Base-by-base conservation (phyloP, 371 early-diverging fungal species). In the Lichtheimia hyalospora region DNA sequence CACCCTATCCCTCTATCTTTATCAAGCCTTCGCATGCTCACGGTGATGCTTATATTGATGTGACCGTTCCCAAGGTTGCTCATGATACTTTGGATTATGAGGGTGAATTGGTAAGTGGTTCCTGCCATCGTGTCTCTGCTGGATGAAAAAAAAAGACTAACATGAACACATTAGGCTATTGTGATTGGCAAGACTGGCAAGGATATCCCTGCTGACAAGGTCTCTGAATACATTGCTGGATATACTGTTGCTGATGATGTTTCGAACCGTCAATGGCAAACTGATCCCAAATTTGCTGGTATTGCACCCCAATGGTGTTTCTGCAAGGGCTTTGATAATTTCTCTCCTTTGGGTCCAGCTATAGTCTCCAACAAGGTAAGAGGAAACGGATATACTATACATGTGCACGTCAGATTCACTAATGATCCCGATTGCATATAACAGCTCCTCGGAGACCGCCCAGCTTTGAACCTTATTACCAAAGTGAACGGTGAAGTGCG, bases 241-340 rank as follows among this genome's bases (percentile, higher is more conserved):
- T 87, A 82, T 66, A 86, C 86, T 16, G 71, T 74, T 12, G 75
- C 73, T n/a, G 85, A 86, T 63, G 87, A 86, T 60, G 72, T 86
- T 44, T 75, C 81, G 15, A 66, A 80, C 28, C 70, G 87, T 23
- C 74, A 75, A 34, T 85, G 83, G 86, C 87, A 86, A 52, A 70
- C 69, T 3, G 68, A 68, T 20, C 64, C 68, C 54, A 68, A 64
- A 25, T 64, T 52, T 44, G 68, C 68, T 57, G 68, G 68, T 25
- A 64, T 64, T 44, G 64, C 64, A 49, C 68, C 68, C 24, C 85
- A 84, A 63, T 86, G 85, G 86, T 75, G 73, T 55, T 86, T 84
- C 68, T 69, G 75, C 51, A 85, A 84, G 58, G 76, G 80, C 28
- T 86, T 86, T 67, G 86, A 86, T 52, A 83, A 82, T 46, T 86